A percentile compares a stretch with the other conserved stretches of the same genome.
These are phyloP conservation scores for Pezicula neosporulosa DNA, from an alignment of 2,329 filamentous ascomycete species.

Conservation along the genomic window DNA sequence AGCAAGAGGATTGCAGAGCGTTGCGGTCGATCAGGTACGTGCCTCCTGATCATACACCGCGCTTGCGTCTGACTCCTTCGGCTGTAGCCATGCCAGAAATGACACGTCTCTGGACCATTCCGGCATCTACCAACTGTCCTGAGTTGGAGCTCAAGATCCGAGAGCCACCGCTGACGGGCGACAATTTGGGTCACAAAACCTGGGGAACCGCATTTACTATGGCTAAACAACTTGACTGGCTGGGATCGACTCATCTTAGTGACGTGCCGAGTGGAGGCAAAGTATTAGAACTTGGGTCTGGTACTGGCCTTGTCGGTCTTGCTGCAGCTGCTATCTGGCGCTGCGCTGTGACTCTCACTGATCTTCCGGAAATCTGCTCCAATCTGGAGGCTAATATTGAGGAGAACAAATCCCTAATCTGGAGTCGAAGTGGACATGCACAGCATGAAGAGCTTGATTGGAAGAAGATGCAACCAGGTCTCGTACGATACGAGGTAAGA, in stretches of 20 bases:
- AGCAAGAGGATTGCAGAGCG: constrained; percentile 79
- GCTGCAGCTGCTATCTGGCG: constrained; percentile 73
- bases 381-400: constrained; percentile 76
- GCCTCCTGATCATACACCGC: not conserved
- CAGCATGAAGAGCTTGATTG: constrained; percentile 62
- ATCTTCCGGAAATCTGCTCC: constrained; percentile 76
- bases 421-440: constrained; percentile 50
- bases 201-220: constrained; percentile 91
- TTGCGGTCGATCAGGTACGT: constrained; percentile 69
- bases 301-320: constrained; percentile 87
- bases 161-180: constrained; percentile 84
- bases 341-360: constrained; percentile 69
- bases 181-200: constrained; percentile 89
- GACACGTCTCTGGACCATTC: constrained; percentile 57
- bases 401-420: constrained; percentile 56
- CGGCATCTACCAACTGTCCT: constrained; percentile 32
- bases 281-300: constrained; percentile 79
- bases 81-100: constrained; percentile 57
- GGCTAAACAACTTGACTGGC: constrained; percentile 62
- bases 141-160: constrained; percentile 68
- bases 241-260: constrained; percentile 32
- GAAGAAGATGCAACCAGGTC: constrained; percentile 35
- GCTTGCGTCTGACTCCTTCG: not conserved
- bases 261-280: not conserved
- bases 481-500: constrained; percentile 40